Percentiles rank a stretch among this genome's conserved stretches.
phyloP scores from a whole-genome alignment of 768 basidiomycete genomes.

The Tulasnella sp. region DNA sequence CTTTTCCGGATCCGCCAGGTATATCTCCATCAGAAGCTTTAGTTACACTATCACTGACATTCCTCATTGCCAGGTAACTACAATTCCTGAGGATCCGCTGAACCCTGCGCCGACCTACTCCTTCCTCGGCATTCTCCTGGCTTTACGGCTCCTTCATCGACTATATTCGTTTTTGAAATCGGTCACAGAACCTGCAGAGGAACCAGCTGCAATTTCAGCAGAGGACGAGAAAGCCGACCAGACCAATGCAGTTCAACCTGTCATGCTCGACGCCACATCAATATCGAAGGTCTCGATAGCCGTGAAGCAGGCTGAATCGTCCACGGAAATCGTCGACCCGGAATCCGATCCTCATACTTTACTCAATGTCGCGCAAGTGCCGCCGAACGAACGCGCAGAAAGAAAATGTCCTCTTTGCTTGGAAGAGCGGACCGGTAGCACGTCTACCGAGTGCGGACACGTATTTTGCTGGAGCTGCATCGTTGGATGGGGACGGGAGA shows the following conservation, averaged over 20 bases:
- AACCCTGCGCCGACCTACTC: constrained; percentile 78
- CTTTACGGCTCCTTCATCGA: constrained; percentile 60
- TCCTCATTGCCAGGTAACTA: constrained; percentile 57
- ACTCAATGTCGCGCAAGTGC: constrained; percentile 54
- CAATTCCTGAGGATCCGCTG: constrained; percentile 65
- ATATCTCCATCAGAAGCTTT: constrained; percentile 28
- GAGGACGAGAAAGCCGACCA: not conserved
- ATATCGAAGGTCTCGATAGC: constrained; percentile 8
- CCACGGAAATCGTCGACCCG: constrained; percentile 31
- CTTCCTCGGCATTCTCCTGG: constrained; percentile 71
- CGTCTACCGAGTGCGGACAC: constrained; percentile 84
- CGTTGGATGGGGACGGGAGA: constrained; percentile 83
- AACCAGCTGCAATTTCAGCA: not conserved
- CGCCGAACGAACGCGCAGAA: constrained; percentile 48
- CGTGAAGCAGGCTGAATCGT: constrained; percentile 8
- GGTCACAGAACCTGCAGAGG: constrained; percentile 31
- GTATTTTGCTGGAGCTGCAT: constrained; percentile 89
- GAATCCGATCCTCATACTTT: constrained; percentile 69
- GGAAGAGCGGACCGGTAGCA: constrained; percentile 76
- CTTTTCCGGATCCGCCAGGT: constrained; percentile 68
- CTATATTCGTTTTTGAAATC: constrained; percentile 38
- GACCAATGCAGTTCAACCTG: not conserved
- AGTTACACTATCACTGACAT: not conserved
- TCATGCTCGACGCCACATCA: constrained; percentile 17
- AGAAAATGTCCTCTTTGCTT: constrained; percentile 78